Base-by-base conservation (phyloP, 1,139 yeast species). In the Lodderomyces parapsilosis region DNA sequence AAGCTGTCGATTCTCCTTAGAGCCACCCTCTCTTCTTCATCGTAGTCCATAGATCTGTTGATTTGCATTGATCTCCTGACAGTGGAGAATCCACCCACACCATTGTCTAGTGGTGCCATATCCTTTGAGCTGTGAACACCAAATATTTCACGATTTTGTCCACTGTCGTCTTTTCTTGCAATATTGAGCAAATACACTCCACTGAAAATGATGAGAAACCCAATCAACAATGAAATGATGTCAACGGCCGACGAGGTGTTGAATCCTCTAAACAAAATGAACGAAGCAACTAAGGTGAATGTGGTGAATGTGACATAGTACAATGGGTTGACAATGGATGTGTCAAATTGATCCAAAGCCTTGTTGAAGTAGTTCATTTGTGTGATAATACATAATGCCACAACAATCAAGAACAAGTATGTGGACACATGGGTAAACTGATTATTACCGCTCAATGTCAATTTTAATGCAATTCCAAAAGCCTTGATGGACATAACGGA, bases 361-460 rank as follows among this genome's bases (percentile, higher is more conserved):
- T 88, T 89, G 73, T 89, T 89, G 73, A 89, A 88, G 62, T 86
- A 89, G 67, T 88, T 89, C 96, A 89, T 88, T 64, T 89, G 97
- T 2, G 96, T 87, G 54, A 87, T 58, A 51, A 90, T 89, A 66
- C 96, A 89, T 36, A 85, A 76, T 9, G 75, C 87, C 43, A 89
- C 96, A 31, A 88, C 91, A 36, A 78, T 55, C 38, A 89, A 79
- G 70, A 89, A 89, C 47, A 90, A 73, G 58, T 89, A 89, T 0
- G 97, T 89, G 27, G 94, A 84, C 2, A 86, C 72, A 56, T 88
- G 94, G 2, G 89, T 78, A 63, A 89, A 87, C 69, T 89, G 97
- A 64, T 90, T 89, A 65, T 83, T 86, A n/a, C 97, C 97, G 32
- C 81, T 74, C 37, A 89, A 74, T 0, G 96, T 88, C 57, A 89